Base-by-base conservation (phyloP, 1,139 yeast species). In the Geotrichum citri-aurantii region DNA sequence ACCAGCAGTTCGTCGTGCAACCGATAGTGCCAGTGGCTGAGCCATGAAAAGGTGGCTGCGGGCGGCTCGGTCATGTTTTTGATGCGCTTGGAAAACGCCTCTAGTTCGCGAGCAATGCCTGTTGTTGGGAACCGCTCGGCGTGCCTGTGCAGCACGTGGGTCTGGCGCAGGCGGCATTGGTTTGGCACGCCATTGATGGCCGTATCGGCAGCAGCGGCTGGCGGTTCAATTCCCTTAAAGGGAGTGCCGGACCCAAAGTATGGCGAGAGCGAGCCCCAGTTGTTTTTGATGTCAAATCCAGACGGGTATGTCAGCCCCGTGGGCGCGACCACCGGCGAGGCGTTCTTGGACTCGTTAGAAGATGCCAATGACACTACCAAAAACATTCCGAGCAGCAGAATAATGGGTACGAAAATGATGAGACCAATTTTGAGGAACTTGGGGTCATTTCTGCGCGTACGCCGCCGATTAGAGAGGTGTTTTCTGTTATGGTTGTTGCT, bases 191-290 rank as follows among this genome's bases (percentile, higher is more conserved):
- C 70, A 52, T 64, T 63, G 52, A 64, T 65, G 29, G 68, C 71
- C 51, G 59, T 57, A n/a, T 66, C 66, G 7, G 66, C 65, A 19
- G 64, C 62, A 19, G 63, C 61, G 4, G 68, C 69, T 5, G 29
- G 21, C 1, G 61, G 55, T 55, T 65, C 66, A 17, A 71, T 64
- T 5, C 75, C 75, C 19, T 64, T 67, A 57, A 69, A 73, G 10
- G 67, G 65, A 8, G 66, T 65, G 23, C 78, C 78, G n/a, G 72
- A 64, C 26, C 73, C 76, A 62, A 75, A 75, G 63, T 73, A 75
- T 14, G 78, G 78, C 37, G 77, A 72, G 54, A 70, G 66, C 8
- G 76, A 63, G 31, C 78, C 78, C 78, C 78, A 75, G 55, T 75
- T 73, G 59, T 75, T 74, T 62, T 68, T 69, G 71, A 75, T 74